Evolutionary conservation across 2,329 filamentous ascomycete species (phyloP).

Genomic region (Nemania serpens): DNA sequence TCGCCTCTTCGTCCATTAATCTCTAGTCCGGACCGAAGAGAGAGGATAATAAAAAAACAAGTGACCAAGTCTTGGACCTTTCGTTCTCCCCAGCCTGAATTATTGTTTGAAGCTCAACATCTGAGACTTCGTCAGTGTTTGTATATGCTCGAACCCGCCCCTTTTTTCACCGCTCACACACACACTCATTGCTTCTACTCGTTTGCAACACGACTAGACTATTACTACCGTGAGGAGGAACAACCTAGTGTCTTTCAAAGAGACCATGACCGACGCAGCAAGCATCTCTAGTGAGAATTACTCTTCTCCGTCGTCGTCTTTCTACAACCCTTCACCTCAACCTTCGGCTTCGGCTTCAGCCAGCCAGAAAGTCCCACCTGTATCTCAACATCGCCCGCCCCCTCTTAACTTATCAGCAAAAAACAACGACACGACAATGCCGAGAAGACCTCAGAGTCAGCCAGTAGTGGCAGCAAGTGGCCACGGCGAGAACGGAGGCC

Average conservation of each 20-base stretch:
- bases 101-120: conserved; percentile 30
- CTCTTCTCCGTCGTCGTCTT: conserved; percentile 31
- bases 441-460: conserved; percentile 33
- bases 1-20: conserved; percentile 18
- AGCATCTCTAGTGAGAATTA: conserved; percentile 29
- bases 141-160: conserved; percentile 24
- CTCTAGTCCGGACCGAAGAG: conserved; percentile 13
- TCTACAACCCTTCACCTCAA: conserved; percentile 25
- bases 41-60: not conserved
- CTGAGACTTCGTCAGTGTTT: conserved; percentile 29
- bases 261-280: conserved; percentile 35
- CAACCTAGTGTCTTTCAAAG: conserved; percentile 9
- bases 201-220: conserved; percentile 32
- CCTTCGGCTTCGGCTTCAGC: conserved; percentile 26
- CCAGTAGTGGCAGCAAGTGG: conserved; percentile 33
- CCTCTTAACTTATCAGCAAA: conserved; percentile 15
- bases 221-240: conserved; percentile 1
- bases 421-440: conserved; percentile 14
- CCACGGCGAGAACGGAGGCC: conserved; percentile 18
- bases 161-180: conserved; percentile 27
- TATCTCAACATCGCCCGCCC: conserved; percentile 23
- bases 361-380: conserved; percentile 19
- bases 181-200: conserved; percentile 11
- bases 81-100: conserved; percentile 5
- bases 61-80: conserved; percentile 15